phyloP scores from a whole-genome alignment of 2,329 filamentous ascomycete genomes.

The Acrodontium crateriforme region DNA sequence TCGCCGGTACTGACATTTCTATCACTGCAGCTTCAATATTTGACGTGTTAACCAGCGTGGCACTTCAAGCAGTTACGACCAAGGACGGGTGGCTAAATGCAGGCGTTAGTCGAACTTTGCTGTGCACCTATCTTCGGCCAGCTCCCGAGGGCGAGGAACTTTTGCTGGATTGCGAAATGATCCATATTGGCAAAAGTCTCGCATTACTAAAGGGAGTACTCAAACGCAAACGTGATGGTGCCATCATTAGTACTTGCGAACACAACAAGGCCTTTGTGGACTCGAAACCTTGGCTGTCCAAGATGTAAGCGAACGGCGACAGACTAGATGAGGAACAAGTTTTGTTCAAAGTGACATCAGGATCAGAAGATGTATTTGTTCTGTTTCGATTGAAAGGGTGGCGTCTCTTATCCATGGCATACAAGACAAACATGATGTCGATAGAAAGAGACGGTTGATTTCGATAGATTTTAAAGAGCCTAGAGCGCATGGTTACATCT shows the following conservation, averaged over 20 bases:
- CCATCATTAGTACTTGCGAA: slow-evolving; percentile 22
- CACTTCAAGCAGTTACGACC: slow-evolving; percentile 13
- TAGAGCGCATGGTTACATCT: too few relatives aligned
- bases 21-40: too few relatives aligned
- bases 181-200: slow-evolving; percentile 30
- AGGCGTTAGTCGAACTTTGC: slow-evolving; percentile 29
- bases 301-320: slow-evolving; percentile 1
- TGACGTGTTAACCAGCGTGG: slow-evolving; percentile 37
- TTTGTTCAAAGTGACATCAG: too few relatives aligned
- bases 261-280: slow-evolving; percentile 21
- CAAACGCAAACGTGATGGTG: slow-evolving; percentile 22
- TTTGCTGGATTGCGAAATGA: slow-evolving; percentile 30
- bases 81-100: slow-evolving; percentile 30
- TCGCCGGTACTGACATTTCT: too few relatives aligned
- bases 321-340: slow-evolving; percentile 3
- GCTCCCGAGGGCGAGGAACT: slow-evolving; percentile 27
- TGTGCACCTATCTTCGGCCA: slow-evolving; percentile 32
- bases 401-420: too few relatives aligned
- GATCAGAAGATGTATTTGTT: too few relatives aligned
- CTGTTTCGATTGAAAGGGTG: too few relatives aligned
- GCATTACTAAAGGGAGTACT: slow-evolving; percentile 28
- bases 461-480: too few relatives aligned
- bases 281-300: slow-evolving; percentile 7
- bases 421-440: too few relatives aligned
- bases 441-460: too few relatives aligned